Percentiles rank a stretch among this genome's conserved stretches.
Evolutionary conservation across 257 asterid genomes (phyloP).

Genomic region (Euphrasia confusa): DNA sequence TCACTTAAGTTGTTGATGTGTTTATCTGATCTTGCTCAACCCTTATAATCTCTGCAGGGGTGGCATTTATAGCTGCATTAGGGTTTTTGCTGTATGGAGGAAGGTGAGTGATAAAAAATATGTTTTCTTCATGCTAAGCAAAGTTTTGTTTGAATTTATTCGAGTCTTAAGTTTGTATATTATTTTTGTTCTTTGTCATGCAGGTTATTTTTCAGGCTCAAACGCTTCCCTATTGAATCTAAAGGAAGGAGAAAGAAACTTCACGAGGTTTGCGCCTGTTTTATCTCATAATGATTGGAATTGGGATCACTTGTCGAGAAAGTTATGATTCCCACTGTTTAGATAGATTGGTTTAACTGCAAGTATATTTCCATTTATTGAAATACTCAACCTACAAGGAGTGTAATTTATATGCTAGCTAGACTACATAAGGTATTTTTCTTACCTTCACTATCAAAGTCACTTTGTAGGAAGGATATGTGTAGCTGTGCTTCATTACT

Average conservation of each 20-base stretch:
- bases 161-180: not conserved
- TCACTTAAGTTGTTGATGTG: slow-evolving; percentile 7
- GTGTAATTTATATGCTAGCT: too few relatives aligned
- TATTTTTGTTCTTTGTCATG: slow-evolving; percentile 11
- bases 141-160: not conserved
- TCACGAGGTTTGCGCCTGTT: slow-evolving; percentile 59
- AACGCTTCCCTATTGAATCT: slow-evolving; percentile 92
- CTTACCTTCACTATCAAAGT: not conserved
- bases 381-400: not conserved
- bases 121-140: slow-evolving; percentile 16
- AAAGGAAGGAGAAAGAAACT: slow-evolving; percentile 96
- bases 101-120: slow-evolving; percentile 46
- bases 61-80: slow-evolving; percentile 77
- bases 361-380: not conserved
- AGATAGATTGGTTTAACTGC: slow-evolving; percentile 12
- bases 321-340: slow-evolving; percentile 5
- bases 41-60: slow-evolving; percentile 57
- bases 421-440: too few relatives aligned
- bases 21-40: slow-evolving; percentile 25
- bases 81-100: slow-evolving; percentile 95
- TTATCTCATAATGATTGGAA: slow-evolving; percentile 15
- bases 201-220: slow-evolving; percentile 85
- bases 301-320: not conserved
- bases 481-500: slow-evolving; percentile 5
- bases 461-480: slow-evolving; percentile 8